phyloP scores from a whole-genome alignment of 106 monocot species.

The Allium cepa region DNA sequence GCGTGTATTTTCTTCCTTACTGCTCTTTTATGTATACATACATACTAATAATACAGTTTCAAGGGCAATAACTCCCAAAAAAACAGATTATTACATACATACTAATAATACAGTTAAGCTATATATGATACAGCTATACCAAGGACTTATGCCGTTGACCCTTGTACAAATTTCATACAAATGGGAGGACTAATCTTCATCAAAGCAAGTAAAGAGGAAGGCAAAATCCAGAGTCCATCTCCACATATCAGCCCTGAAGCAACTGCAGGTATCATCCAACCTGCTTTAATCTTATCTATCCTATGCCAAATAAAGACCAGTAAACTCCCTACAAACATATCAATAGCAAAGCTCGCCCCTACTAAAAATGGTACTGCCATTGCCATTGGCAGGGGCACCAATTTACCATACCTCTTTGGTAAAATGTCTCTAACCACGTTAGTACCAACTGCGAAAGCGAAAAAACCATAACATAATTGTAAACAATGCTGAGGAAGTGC shows the following conservation, averaged over 20 bases:
- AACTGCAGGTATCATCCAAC: slow-evolving; percentile 39
- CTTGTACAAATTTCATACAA: slow-evolving; percentile 55
- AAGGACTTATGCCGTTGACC: too few relatives aligned
- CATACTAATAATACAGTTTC: too few relatives aligned
- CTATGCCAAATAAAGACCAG: slow-evolving; percentile 28
- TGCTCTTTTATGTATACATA: too few relatives aligned
- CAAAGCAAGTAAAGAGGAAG: slow-evolving; percentile 52
- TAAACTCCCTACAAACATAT: slow-evolving; percentile 39
- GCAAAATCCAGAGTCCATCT: slow-evolving; percentile 64
- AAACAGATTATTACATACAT: too few relatives aligned
- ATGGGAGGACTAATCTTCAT: slow-evolving; percentile 60
- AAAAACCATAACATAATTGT: slow-evolving; percentile 25
- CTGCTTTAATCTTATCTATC: slow-evolving; percentile 20
- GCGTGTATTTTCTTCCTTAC: too few relatives aligned
- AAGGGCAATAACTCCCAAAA: too few relatives aligned
- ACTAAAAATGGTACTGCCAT: slow-evolving; percentile 44
- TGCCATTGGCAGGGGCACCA: slow-evolving; percentile 38
- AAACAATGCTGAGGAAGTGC: slow-evolving; percentile 27
- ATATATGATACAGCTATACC: too few relatives aligned
- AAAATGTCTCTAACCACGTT: slow-evolving; percentile 24
- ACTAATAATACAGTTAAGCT: too few relatives aligned
- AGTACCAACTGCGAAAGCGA: slow-evolving; percentile 17
- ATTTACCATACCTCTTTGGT: slow-evolving; percentile 17
- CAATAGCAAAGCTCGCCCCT: slow-evolving; percentile 36
- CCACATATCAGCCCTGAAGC: slow-evolving; percentile 65